A percentile compares a stretch with the other conserved stretches of the same genome.
Evolutionary conservation across 805 yeast genomes (phyloP).

Genomic region (Candida suzukii): DNA sequence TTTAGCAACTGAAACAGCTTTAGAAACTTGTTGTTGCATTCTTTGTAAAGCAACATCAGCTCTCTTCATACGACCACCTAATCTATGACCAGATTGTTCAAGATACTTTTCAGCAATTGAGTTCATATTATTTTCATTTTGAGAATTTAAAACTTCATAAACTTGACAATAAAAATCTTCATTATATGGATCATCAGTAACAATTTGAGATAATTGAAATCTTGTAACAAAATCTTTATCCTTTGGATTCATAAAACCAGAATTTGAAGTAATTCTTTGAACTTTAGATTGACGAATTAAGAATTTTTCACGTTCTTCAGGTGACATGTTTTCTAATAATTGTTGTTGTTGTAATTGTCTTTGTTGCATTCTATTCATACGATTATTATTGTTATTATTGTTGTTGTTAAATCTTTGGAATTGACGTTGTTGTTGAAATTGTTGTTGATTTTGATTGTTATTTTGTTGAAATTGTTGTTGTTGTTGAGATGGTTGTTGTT

Average conservation of each 20-base stretch:
- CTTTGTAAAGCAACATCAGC: constrained; percentile 90
- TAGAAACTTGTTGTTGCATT: constrained; percentile 97
- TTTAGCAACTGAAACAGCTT: constrained; percentile 91
- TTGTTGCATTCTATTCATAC: constrained; percentile 9
- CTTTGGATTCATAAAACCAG: constrained; percentile 95
- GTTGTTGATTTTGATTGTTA: constrained; percentile 3
- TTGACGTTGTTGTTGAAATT: constrained; percentile 1
- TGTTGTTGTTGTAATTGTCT: constrained; percentile 23
- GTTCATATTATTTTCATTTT: constrained; percentile 54
- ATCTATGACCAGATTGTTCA: constrained; percentile 85
- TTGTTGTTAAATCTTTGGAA: constrained; percentile 8
- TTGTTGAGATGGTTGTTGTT: background rate
- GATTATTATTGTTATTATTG: background rate
- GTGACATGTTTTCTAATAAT: constrained; percentile 41
- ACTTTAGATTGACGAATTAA: constrained; percentile 69
- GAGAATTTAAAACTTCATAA: constrained; percentile 62
- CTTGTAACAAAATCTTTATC: constrained; percentile 95
- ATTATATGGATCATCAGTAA: constrained; percentile 93
- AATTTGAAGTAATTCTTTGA: constrained; percentile 66
- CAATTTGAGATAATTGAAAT: constrained; percentile 90
- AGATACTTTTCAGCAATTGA: constrained; percentile 89
- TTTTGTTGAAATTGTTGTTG: constrained; percentile 6
- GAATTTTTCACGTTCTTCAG: constrained; percentile 66
- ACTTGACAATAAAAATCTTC: constrained; percentile 97
- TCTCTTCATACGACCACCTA: constrained; percentile 77